Conservation (phyloP, 192 early-diverging fungal species). For the Podila clonocystis region DNA sequence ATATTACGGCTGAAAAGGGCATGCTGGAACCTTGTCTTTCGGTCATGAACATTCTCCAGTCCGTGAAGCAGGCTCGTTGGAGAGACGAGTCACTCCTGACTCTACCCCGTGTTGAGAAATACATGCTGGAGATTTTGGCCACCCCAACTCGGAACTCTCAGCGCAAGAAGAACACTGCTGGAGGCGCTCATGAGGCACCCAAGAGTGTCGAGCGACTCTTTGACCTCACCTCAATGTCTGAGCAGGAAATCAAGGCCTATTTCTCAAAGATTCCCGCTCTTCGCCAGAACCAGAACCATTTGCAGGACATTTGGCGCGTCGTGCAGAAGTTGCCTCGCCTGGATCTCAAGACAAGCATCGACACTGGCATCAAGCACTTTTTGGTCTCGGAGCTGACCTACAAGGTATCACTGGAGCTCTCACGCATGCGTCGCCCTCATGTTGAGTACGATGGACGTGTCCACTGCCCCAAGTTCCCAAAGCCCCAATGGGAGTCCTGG, state of each 20-base stretch:
- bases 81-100: conserved; percentile 80
- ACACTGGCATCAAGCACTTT: conserved; percentile 59
- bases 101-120: conserved; percentile 65
- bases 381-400: conserved; percentile 39
- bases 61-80: conserved; percentile 93
- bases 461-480: conserved; percentile 89
- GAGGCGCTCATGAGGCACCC: not conserved
- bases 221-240: conserved; percentile 53
- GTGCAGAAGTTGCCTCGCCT: conserved; percentile 58
- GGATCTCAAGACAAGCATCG: conserved; percentile 52
- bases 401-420: conserved; percentile 27
- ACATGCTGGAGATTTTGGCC: conserved; percentile 29
- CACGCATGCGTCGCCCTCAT: conserved; percentile 10
- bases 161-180: conserved; percentile 23
- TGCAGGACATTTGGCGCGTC: conserved; percentile 58
- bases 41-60: conserved; percentile 88
- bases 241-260: conserved; percentile 35
- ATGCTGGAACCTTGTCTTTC: conserved; percentile 70
- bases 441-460: conserved; percentile 64
- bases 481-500: conserved; percentile 94
- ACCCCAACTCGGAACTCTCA: conserved; percentile 27
- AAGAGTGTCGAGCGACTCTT: conserved; percentile 39
- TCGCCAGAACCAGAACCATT: conserved; percentile 3
- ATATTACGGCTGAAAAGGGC: conserved; percentile 80
- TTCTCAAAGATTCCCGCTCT: conserved; percentile 23